phyloP scores from a whole-genome alignment of 192 early-diverging fungal species.

The Entomortierella beljakovae region DNA sequence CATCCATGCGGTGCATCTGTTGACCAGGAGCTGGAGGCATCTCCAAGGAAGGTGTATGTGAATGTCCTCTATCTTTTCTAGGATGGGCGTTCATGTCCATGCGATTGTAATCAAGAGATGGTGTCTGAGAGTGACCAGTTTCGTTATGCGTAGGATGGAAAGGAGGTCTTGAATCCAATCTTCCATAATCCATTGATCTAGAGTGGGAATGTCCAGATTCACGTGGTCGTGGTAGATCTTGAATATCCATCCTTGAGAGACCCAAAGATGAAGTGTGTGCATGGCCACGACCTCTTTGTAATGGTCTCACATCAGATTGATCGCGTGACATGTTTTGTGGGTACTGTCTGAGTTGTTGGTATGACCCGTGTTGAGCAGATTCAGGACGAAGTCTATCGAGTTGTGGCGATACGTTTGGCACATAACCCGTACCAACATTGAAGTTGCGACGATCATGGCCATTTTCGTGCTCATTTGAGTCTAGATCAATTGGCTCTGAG shows the following conservation, averaged over 20 bases:
- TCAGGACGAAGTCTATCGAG: slow-evolving; percentile 9
- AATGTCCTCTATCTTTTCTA: slow-evolving; percentile 34
- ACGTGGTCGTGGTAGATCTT: slow-evolving; percentile 23
- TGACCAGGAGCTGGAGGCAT: slow-evolving; percentile 47
- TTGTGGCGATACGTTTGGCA: not conserved
- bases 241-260: slow-evolving; percentile 41
- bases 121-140: slow-evolving; percentile 35
- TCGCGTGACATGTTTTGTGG: slow-evolving; percentile 19
- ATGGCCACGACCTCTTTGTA: slow-evolving; percentile 36
- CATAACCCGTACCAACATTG: not conserved
- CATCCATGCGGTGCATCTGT: slow-evolving; percentile 43
- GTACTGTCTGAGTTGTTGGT: slow-evolving; percentile 12
- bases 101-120: slow-evolving; percentile 22
- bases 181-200: slow-evolving; percentile 47
- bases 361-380: slow-evolving; percentile 20
- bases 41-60: slow-evolving; percentile 46
- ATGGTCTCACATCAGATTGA: slow-evolving; percentile 12
- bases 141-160: slow-evolving; percentile 17
- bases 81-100: slow-evolving; percentile 19
- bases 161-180: slow-evolving; percentile 21
- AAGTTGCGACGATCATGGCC: not conserved
- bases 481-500: slow-evolving; percentile 3
- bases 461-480: slow-evolving; percentile 4
- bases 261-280: slow-evolving; percentile 41
- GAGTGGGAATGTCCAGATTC: slow-evolving; percentile 36